phyloP scores from a whole-genome alignment of 2,329 filamentous ascomycete species.

The Pseudocercospora vitis region DNA sequence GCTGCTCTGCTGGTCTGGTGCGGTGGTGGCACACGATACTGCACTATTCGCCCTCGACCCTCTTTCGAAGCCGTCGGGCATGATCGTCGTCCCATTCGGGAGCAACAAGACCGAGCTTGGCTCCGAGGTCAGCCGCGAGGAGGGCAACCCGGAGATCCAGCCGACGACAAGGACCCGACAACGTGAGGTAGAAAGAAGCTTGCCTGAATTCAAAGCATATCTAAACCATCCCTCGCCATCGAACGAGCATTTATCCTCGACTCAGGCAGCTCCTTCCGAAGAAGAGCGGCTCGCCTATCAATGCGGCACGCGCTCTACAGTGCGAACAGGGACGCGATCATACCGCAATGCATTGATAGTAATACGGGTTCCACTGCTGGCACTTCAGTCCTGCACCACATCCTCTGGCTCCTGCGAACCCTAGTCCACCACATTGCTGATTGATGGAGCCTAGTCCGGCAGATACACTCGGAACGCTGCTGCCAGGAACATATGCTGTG shows the following conservation, averaged over 20 bases:
- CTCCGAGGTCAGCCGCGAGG: neutral
- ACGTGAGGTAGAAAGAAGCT: constrained; percentile 13
- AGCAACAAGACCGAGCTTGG: neutral
- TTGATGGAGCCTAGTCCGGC: constrained; percentile 4
- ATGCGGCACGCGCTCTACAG: constrained; percentile 1
- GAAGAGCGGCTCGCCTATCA: constrained; percentile 3
- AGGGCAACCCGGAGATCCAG: no score
- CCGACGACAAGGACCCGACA: neutral
- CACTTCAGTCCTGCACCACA: constrained; percentile 15
- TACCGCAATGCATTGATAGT: constrained; percentile 17
- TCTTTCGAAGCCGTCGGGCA: no score
- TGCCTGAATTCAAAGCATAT: constrained; percentile 7
- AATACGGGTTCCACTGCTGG: constrained; percentile 15
- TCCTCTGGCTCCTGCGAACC: constrained; percentile 8
- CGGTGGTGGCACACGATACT: no score
- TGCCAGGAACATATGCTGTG: constrained; percentile 6
- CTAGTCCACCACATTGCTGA: constrained; percentile 19
- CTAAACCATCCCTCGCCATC: neutral
- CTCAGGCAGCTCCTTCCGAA: neutral
- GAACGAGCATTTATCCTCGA: neutral
- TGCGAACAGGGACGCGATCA: neutral
- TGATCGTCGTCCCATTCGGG: no score
- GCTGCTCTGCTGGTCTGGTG: no score
- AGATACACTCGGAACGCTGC: neutral
- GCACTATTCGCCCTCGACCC: no score